Evolutionary conservation across 352 stramenopile genomes (phyloP), one percentile per base, ranked within the genome.

Genomic region (Globisporangium iwayamae): DNA sequence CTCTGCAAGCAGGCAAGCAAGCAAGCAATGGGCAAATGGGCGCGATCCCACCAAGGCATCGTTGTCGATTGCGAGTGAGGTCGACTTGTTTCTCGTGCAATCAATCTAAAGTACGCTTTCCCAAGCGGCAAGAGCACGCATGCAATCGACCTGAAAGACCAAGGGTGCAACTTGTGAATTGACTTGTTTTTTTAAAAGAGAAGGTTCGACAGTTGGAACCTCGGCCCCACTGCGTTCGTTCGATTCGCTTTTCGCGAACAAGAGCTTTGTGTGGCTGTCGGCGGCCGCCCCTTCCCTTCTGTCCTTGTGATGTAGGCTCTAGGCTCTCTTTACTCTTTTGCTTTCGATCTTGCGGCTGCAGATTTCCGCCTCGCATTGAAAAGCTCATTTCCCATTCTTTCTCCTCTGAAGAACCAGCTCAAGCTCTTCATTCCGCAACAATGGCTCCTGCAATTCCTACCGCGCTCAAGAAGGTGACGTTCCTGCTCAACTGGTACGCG

Each of bases 401-500:
- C n/a, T 39, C 39, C 18, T 32, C 54, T 30, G 30, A 64, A 64
- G 46, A 56, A 55, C 28, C 25, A 36, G 2, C 39, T 43, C 36
- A 48, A 46, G 8, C 28, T 43, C 14, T 0, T 45, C 8, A n/a
- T 25, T 41, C 25, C 30, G 32, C 6, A 38, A 22, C 51, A 4
- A 82, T 82, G 74, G 69, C 74, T 34, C 74, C 74, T 50, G 57
- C 68, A 41, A 71, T 4, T 41, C 9, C 36, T 14, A 41, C 65
- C 46, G 45, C 57, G 36, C 54, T 65, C 56, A 82, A 79, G 70
- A 82, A 82, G 62, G 70, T 76, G 28, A 76, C 74, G 46, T 82
- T 82, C 65, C 45, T 82, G 36, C 70, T 82, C 45, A 82, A 82
- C 70, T 82, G 74, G 74, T 82, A 82, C 62, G 70, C 74, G 32